Conservation (phyloP, 805 yeast genomes). For the Metschnikowia reukaufii region DNA sequence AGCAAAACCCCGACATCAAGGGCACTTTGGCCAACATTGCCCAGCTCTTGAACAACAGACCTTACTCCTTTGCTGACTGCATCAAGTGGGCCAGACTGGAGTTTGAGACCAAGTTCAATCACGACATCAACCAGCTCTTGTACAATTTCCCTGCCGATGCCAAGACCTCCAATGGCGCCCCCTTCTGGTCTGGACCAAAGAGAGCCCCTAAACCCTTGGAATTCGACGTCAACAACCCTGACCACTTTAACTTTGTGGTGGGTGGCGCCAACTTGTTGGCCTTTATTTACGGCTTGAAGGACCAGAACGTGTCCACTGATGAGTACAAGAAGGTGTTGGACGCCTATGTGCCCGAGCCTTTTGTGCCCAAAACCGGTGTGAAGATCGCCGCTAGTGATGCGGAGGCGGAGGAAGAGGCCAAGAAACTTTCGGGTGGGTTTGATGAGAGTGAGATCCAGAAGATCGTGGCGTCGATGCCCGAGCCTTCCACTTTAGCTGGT, state of each 20-base stretch:
- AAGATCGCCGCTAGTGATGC: constrained; percentile 81
- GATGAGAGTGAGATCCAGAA: constrained; percentile 66
- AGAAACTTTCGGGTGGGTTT: constrained; percentile 33
- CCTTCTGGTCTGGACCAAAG: constrained; percentile 98
- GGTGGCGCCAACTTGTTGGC: constrained; percentile 94
- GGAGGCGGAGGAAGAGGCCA: constrained; percentile 84
- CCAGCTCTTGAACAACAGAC: constrained; percentile 74
- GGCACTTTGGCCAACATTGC: constrained; percentile 80
- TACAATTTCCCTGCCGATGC: constrained; percentile 96
- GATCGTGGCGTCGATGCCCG: constrained; percentile 79
- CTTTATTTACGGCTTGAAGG: constrained; percentile 84
- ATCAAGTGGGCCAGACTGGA: constrained; percentile 91
- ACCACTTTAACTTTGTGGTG: constrained; percentile 79
- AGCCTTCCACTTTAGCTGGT: constrained; percentile 85
- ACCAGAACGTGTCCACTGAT: constrained; percentile 56
- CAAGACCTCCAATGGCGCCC: constrained; percentile 82
- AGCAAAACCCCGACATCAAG: constrained; percentile 90
- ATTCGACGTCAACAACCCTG: constrained; percentile 72
- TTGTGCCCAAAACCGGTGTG: constrained; percentile 71
- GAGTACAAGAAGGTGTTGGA: constrained; percentile 57
- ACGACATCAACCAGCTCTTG: constrained; percentile 86
- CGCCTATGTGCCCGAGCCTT: constrained; percentile 48
- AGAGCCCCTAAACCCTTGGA: constrained; percentile 88
- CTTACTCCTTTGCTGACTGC: constrained; percentile 89
- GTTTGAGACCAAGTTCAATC: constrained; percentile 80